Conservation (phyloP, 306 rosid species). For the Ziziphus jujuba region DNA sequence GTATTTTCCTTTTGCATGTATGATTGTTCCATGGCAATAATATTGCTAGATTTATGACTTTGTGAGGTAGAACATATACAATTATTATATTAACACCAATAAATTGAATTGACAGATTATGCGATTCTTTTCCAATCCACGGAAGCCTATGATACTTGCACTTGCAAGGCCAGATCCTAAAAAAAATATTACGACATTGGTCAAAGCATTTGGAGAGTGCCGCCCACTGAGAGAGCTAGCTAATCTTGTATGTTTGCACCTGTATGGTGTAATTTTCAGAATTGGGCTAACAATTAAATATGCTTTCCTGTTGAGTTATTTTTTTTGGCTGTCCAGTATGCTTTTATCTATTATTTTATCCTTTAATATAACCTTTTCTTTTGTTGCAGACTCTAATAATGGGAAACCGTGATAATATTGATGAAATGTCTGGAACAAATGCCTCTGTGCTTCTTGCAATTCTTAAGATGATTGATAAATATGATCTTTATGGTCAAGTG, state of each 20-base stretch:
- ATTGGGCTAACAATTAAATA: neutral
- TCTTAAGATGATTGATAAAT: constrained; percentile 57
- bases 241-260: constrained; percentile 44
- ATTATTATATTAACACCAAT: constrained; percentile 7
- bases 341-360: neutral
- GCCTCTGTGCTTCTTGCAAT: constrained; percentile 56
- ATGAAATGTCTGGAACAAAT: constrained; percentile 57
- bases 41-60: neutral
- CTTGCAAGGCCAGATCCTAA: constrained; percentile 76
- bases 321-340: neutral
- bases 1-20: neutral
- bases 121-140: constrained; percentile 69
- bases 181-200: constrained; percentile 55
- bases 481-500: constrained; percentile 62
- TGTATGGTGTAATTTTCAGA: constrained; percentile 1
- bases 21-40: neutral
- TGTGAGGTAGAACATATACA: neutral
- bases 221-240: constrained; percentile 60
- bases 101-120: constrained; percentile 39
- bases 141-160: constrained; percentile 71
- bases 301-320: neutral
- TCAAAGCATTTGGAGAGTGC: constrained; percentile 75
- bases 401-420: constrained; percentile 67
- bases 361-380: constrained; percentile 1
- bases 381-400: constrained; percentile 51